Evolutionary conservation across 164 flowering plant species (phyloP).

Genomic region (Buxus sempervirens): DNA sequence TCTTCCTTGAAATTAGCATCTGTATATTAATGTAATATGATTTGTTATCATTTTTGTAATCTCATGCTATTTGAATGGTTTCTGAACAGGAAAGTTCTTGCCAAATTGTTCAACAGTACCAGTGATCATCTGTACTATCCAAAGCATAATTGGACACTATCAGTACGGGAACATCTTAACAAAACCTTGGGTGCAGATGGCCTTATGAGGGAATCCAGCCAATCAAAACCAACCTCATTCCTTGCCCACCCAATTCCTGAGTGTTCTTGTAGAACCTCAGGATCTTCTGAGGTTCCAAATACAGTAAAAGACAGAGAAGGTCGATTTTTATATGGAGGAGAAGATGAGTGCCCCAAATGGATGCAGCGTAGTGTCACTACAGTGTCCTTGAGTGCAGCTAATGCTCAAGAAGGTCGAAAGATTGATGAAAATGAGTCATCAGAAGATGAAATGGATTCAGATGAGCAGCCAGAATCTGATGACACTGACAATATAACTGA

Average conservation of each 20-base stretch:
- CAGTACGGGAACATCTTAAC: conserved; percentile 78
- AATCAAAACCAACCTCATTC: conserved; percentile 59
- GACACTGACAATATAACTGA: conserved; percentile 25
- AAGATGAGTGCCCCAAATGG: conserved; percentile 84
- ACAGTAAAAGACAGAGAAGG: conserved; percentile 33
- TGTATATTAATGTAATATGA: background rate
- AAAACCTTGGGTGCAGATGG: conserved; percentile 72
- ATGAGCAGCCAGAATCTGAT: conserved; percentile 36
- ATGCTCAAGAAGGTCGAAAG: conserved; percentile 26
- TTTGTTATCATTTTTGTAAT: background rate
- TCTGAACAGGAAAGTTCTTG: conserved; percentile 60
- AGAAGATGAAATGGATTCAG: conserved; percentile 52
- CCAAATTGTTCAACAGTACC: conserved; percentile 48
- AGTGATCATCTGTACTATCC: conserved; percentile 70
- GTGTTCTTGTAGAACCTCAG: conserved; percentile 72
- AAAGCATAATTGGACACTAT: conserved; percentile 64
- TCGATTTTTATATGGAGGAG: conserved; percentile 49
- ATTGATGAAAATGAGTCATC: conserved; percentile 37
- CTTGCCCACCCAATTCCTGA: conserved; percentile 93
- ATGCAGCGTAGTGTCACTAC: conserved; percentile 46
- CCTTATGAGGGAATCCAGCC: conserved; percentile 47
- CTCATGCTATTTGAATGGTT: background rate
- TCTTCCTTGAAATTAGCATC: too few species aligned
- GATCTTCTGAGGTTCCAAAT: conserved; percentile 24
- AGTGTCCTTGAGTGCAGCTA: conserved; percentile 19